Evolutionary conservation across 1,284 basidiomycete genomes (phyloP).

Genomic region (Rhodotorula glutinis): DNA sequence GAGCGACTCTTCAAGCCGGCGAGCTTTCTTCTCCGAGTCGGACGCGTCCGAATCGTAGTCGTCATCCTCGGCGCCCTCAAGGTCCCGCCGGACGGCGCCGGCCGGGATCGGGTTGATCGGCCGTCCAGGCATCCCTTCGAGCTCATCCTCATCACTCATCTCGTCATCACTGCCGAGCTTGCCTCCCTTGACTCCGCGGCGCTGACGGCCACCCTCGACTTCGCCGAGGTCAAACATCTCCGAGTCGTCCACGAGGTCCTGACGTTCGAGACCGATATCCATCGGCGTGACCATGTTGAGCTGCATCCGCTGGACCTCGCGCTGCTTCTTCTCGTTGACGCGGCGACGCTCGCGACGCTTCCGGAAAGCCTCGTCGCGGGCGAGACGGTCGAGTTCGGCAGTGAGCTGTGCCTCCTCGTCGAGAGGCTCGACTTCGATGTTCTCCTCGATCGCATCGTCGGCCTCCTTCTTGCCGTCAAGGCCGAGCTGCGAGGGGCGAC

Average conservation of each 20-base stretch:
- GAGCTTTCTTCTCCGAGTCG: slow-evolving; percentile 55
- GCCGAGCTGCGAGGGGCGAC: slow-evolving; percentile 54
- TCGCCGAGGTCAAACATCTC: slow-evolving; percentile 81
- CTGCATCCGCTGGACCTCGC: slow-evolving; percentile 91
- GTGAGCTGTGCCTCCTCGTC: slow-evolving; percentile 86
- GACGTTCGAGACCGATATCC: slow-evolving; percentile 85
- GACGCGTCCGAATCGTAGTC: slow-evolving; percentile 53
- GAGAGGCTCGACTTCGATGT: slow-evolving; percentile 69
- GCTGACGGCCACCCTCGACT: slow-evolving; percentile 56
- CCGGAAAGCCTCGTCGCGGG: slow-evolving; percentile 67
- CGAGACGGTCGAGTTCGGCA: slow-evolving; percentile 62
- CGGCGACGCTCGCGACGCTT: slow-evolving; percentile 76
- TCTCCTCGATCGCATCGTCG: slow-evolving; percentile 72
- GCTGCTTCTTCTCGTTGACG: slow-evolving; percentile 82
- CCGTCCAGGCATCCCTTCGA: not conserved
- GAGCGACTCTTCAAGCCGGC: slow-evolving; percentile 71
- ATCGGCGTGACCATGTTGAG: slow-evolving; percentile 94
- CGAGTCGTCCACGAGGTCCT: slow-evolving; percentile 57
- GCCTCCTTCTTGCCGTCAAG: slow-evolving; percentile 68
- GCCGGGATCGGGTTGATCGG: slow-evolving; percentile 51
- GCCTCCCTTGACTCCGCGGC: slow-evolving; percentile 47
- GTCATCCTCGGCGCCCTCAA: slow-evolving; percentile 61
- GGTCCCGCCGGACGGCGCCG: slow-evolving; percentile 43
- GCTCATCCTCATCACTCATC: slow-evolving; percentile 50
- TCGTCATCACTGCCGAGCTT: slow-evolving; percentile 47